Evolutionary conservation across 495 filamentous ascomycete species (phyloP).

Genomic region (Podospora tetraspora): DNA sequence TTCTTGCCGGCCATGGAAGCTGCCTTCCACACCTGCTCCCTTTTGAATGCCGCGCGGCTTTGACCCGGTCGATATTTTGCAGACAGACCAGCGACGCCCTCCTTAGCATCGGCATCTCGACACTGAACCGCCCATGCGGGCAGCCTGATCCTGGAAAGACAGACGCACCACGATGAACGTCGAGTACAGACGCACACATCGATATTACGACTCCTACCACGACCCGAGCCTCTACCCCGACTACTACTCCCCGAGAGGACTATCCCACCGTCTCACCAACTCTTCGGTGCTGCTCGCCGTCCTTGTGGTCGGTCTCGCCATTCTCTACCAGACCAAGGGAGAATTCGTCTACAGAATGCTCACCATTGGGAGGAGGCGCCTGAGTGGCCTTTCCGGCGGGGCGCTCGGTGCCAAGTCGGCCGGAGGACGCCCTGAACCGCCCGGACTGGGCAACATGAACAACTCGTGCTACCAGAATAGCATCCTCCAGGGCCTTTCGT

Average conservation of each 20-base stretch:
- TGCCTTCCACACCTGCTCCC: not conserved
- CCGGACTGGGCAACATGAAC: slow-evolving; percentile 84
- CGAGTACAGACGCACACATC: slow-evolving; percentile 26
- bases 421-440: slow-evolving; percentile 44
- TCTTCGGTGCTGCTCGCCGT: slow-evolving; percentile 35
- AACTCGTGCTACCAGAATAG: slow-evolving; percentile 99
- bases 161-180: slow-evolving; percentile 21
- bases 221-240: slow-evolving; percentile 10
- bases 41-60: not conserved
- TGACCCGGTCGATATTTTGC: not conserved
- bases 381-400: slow-evolving; percentile 47
- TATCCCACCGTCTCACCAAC: slow-evolving; percentile 30
- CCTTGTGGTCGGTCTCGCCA: slow-evolving; percentile 35
- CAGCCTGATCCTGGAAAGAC: not conserved
- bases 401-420: slow-evolving; percentile 33
- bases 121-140: not conserved
- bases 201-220: slow-evolving; percentile 21
- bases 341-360: not conserved
- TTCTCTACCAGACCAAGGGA: slow-evolving; percentile 37
- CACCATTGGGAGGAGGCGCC: slow-evolving; percentile 24
- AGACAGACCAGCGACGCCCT: not conserved
- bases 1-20: not conserved
- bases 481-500: slow-evolving; percentile 79
- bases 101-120: not conserved
- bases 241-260: slow-evolving; percentile 16